Conservation (phyloP, 1,139 yeast genomes). For the Pichia sp. region DNA sequence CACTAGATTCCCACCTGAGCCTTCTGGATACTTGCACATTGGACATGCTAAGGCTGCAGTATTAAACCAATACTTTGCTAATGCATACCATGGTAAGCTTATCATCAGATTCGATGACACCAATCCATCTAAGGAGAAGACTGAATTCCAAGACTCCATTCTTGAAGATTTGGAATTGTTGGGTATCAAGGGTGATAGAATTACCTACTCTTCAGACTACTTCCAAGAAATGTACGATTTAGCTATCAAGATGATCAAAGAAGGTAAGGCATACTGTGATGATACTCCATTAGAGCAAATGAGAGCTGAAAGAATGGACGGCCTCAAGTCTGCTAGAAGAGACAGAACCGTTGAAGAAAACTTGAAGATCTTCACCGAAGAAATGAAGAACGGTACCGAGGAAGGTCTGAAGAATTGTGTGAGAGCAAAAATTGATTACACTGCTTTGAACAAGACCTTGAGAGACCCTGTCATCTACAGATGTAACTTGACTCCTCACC, state of each 20-base stretch:
- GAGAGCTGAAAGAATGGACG: slow-evolving; percentile 99
- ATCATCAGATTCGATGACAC: slow-evolving; percentile 96
- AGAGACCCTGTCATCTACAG: slow-evolving; percentile 98
- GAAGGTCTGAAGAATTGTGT: slow-evolving; percentile 83
- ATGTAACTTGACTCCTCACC: slow-evolving; percentile 94
- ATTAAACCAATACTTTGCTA: slow-evolving; percentile 91
- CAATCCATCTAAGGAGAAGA: slow-evolving; percentile 92
- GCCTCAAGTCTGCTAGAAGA: slow-evolving; percentile 85
- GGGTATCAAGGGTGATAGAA: slow-evolving; percentile 84
- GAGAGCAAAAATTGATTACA: slow-evolving; percentile 91
- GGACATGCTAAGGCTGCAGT: slow-evolving; percentile 98
- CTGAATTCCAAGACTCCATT: slow-evolving; percentile 86
- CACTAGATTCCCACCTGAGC: slow-evolving; percentile 93
- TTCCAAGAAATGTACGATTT: slow-evolving; percentile 84
- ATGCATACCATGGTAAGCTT: slow-evolving; percentile 86
- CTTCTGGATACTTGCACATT: slow-evolving; percentile 90
- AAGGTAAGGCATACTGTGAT: slow-evolving; percentile 94
- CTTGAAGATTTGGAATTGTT: slow-evolving; percentile 80
- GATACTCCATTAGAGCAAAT: slow-evolving; percentile 88
- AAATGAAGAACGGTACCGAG: slow-evolving; percentile 90
- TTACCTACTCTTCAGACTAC: slow-evolving; percentile 89
- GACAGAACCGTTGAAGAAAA: slow-evolving; percentile 89
- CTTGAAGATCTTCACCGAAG: slow-evolving; percentile 73
- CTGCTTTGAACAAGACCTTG: slow-evolving; percentile 83
- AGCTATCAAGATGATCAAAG: slow-evolving; percentile 79